These are phyloP conservation scores for Emmonsia crescens DNA, from an alignment of 2,329 filamentous ascomycete species.

Conservation along the genomic window DNA sequence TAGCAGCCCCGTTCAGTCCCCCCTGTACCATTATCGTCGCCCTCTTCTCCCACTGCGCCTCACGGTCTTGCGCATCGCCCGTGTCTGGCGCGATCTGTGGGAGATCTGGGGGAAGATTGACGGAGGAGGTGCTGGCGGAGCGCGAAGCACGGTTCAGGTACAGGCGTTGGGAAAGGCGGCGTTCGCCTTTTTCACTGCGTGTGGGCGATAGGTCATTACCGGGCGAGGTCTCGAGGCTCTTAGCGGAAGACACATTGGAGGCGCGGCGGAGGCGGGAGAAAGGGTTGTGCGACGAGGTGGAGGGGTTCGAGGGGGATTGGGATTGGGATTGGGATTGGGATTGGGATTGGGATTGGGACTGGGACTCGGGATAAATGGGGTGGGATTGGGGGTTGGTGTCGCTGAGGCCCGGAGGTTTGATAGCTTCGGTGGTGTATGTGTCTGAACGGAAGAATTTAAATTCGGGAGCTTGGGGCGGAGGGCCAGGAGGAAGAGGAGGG, in stretches of 20 bases:
- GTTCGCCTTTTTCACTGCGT: slow-evolving; percentile 18
- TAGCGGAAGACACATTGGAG: slow-evolving; percentile 12
- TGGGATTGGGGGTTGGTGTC: slow-evolving; percentile 17
- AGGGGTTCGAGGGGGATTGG: slow-evolving; percentile 8
- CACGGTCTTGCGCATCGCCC: slow-evolving; percentile 43
- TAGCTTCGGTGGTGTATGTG: slow-evolving; percentile 66
- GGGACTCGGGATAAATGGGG: not conserved
- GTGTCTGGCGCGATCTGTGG: slow-evolving; percentile 54
- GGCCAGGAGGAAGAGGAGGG: slow-evolving; percentile 26
- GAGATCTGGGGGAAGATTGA: slow-evolving; percentile 67
- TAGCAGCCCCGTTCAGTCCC: slow-evolving; percentile 32
- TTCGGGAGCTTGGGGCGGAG: slow-evolving; percentile 42
- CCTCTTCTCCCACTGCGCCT: slow-evolving; percentile 82
- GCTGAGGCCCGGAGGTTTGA: slow-evolving; percentile 54
- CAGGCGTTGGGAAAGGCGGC: slow-evolving; percentile 54
- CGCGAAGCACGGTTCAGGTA: slow-evolving; percentile 47
- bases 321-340: slow-evolving; percentile 12
- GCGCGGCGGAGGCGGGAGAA: slow-evolving; percentile 25
- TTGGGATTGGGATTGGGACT: slow-evolving; percentile 7
- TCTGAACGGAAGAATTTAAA: slow-evolving; percentile 81
- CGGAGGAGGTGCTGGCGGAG: slow-evolving; percentile 47
- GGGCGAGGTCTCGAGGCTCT: not conserved
- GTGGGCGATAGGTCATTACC: slow-evolving; percentile 1
- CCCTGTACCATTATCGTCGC: slow-evolving; percentile 74
- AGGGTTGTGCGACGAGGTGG: slow-evolving; percentile 16